Evolutionary conservation across 2,329 filamentous ascomycete species (phyloP).

Genomic region (Myriosclerotinia scirpicola): DNA sequence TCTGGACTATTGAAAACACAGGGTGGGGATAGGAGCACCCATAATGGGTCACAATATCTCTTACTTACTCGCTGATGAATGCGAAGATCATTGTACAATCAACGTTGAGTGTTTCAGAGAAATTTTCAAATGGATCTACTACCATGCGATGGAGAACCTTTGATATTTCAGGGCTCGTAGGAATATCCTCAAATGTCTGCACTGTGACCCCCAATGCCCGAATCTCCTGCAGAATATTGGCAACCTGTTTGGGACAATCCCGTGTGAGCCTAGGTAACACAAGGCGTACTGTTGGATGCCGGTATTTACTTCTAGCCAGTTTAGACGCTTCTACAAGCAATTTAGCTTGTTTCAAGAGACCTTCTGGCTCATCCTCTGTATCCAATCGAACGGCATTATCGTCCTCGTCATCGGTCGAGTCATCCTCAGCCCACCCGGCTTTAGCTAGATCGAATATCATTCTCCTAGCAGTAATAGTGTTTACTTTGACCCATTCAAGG

Average conservation of each 20-base stretch:
- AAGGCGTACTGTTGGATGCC: slow-evolving; percentile 58
- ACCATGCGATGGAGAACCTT: slow-evolving; percentile 41
- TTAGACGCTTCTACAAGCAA: slow-evolving; percentile 58
- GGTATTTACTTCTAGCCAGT: slow-evolving; percentile 57
- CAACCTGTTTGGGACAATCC: slow-evolving; percentile 52
- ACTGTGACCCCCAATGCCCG: slow-evolving; percentile 47
- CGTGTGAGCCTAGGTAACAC: slow-evolving; percentile 58
- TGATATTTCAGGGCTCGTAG: slow-evolving; percentile 27
- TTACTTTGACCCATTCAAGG: slow-evolving; percentile 67
- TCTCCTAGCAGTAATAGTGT: slow-evolving; percentile 61
- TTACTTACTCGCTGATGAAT: slow-evolving; percentile 57
- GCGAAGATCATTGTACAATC: slow-evolving; percentile 67
- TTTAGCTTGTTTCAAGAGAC: slow-evolving; percentile 59
- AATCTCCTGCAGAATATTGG: slow-evolving; percentile 56
- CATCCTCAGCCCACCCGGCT: slow-evolving; percentile 58
- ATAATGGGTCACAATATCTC: background rate
- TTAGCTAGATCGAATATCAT: slow-evolving; percentile 69
- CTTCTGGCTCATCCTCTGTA: slow-evolving; percentile 45
- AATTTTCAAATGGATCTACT: slow-evolving; percentile 42
- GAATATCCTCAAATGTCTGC: slow-evolving; percentile 37
- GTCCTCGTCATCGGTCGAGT: slow-evolving; percentile 47
- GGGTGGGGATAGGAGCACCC: background rate
- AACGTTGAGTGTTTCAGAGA: slow-evolving; percentile 52
- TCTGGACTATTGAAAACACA: too few species aligned
- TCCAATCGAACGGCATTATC: slow-evolving; percentile 39